Base-by-base conservation (phyloP, 495 filamentous ascomycete genomes). In the Trichoderma reesei region DNA sequence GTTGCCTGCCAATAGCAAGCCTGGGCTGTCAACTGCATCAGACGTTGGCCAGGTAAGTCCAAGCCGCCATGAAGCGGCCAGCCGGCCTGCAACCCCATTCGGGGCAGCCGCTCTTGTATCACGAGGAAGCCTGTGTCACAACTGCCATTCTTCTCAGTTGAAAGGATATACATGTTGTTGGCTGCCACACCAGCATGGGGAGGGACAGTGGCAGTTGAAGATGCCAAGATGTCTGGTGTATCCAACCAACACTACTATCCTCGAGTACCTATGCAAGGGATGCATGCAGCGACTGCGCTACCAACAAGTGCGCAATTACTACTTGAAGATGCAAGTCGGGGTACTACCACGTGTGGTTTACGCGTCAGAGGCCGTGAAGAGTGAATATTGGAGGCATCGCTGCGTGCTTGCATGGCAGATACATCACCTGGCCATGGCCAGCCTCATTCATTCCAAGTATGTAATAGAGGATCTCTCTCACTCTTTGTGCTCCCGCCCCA, bases 191-290 rank as follows among this genome's bases (percentile, higher is more conserved):
- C 16, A 48, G 44, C 51, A 56, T 26, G 26, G 26, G 26, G n/a
- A n/a, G 26, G 51, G 51, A 56, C 51, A 56, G 51, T 26, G 51
- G 51, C 51, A 56, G 51, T 56, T 56, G 51, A 56, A 36, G 26
- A 26, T 26, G 26, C 26, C 51, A 10, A 56, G 20, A 56, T 16
- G 11, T 16, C 51, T 26, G 51, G 51, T 26, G 14, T 33, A 33
- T 31, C 20, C 51, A 56, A 18, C 42, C 42, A 46, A 46, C 13
- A n/a, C 33, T 26, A n/a, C 33, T 26, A 26, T 26, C 26, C 26
- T 26, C 7, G 31, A 8, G 33, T 31, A 56, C 18, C 0, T 9
- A 13, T 56, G 31, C 20, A 9, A 13, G n/a, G 20, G 20, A 54
- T 13, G 20, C 20, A 56, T 5, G 8, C 5, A 20, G 41, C 41